Percentiles rank a stretch among this genome's conserved stretches.
Evolutionary conservation across 2,329 filamentous ascomycete species (phyloP).

Genomic region (Fusarium bactridioides): DNA sequence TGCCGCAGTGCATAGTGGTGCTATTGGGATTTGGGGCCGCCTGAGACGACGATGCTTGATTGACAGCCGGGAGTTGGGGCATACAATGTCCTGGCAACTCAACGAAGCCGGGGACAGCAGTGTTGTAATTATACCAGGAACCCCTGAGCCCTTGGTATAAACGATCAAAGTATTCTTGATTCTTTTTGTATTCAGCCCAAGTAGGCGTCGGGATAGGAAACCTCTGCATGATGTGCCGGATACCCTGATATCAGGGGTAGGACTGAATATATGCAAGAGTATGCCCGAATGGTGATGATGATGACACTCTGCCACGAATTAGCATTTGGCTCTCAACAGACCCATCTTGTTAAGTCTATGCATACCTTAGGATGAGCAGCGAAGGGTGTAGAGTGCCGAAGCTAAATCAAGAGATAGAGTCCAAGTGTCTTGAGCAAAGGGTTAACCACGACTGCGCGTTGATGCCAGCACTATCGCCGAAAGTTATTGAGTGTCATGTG

Average conservation of each 20-base stretch:
- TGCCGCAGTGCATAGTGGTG: not conserved
- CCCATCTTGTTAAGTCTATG: not conserved
- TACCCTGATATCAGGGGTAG: not conserved
- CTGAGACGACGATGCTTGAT: not conserved
- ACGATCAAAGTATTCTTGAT: not conserved
- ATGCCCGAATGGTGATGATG: not conserved
- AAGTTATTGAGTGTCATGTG: not conserved
- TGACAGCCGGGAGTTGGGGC: not conserved
- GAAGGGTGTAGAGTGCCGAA: not conserved
- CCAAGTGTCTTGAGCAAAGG: not conserved
- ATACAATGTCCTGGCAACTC: not conserved
- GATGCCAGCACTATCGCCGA: not conserved
- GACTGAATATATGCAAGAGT: not conserved
- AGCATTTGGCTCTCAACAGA: not conserved
- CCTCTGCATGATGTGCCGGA: not conserved
- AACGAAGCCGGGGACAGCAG: not conserved
- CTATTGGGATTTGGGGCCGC: not conserved
- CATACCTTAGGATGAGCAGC: not conserved
- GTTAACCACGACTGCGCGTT: not conserved
- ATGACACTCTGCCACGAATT: not conserved
- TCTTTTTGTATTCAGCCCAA: conserved; percentile 4
- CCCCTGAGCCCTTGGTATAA: not conserved
- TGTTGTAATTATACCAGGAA: not conserved
- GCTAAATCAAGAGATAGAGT: not conserved
- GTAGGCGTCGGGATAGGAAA: conserved; percentile 1